Evolutionary conservation across 768 basidiomycete genomes (phyloP), one percentile per base, ranked within the genome.

Genomic region (Termitomyces sp.): DNA sequence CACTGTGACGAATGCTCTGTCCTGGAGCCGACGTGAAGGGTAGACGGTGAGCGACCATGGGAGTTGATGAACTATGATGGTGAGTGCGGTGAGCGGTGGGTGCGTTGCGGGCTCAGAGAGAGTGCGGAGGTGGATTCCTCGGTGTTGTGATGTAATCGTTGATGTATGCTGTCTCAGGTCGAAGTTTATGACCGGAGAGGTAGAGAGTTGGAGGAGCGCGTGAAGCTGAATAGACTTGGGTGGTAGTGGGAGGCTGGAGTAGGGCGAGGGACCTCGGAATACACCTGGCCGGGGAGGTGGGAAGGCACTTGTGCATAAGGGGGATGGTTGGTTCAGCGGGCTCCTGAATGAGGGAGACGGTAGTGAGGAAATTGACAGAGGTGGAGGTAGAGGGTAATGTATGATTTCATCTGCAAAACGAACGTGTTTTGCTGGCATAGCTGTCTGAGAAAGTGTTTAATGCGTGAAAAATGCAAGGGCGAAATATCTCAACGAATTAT

Each of bases 41-140:
- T 63, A 56, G 48, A 81, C 70, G 26, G 64, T 67, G 58, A 75
- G 66, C 1, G 50, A 61, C 76, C 76, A 78, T 0, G 71, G 73
- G 16, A 77, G 64, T 35, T 70, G 63, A 1, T 67, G 66, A 9
- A 63, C 59, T 0, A 63, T 63, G 59, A 78, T 62, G 20, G 59
- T 62, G 54, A 78, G 53, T 51, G 35, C 53, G 1, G 64, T 56
- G 9, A 70, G 57, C 12, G 75, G 70, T 4, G 74, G 73, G 24
- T 63, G 64, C 6, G 70, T 71, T 3, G 75, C 77, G 0, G 75
- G 67, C 58, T 74, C 72, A n/a, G 61, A 56, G 13, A 74, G 64
- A 0, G 59, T 59, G 12, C 60, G 60, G 9, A 54, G 58, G 73
- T 70, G 68, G 12, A 72, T 45, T 1, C 63, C 54, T 22, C 59